These are phyloP conservation scores for Alternaria angustiovoidea DNA, from an alignment of 2,329 filamentous ascomycete genomes.

Conservation along the genomic window DNA sequence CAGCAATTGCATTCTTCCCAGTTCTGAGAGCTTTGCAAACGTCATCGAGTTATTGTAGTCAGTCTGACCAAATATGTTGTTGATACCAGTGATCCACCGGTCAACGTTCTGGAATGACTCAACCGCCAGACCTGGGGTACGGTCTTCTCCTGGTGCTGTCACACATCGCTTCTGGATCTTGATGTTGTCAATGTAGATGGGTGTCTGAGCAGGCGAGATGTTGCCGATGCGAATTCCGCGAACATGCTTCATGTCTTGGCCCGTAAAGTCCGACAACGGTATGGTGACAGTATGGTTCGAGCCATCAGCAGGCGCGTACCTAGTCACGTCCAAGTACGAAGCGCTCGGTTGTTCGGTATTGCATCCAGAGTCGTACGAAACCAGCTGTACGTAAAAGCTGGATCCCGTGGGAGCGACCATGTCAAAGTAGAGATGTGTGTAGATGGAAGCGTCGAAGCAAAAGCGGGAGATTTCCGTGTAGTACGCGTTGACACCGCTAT, in stretches of 20 bases:
- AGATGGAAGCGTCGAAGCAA: slow-evolving; percentile 14
- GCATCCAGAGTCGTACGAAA: slow-evolving; percentile 13
- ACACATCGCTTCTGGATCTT: slow-evolving; percentile 19
- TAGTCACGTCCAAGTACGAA: slow-evolving; percentile 13
- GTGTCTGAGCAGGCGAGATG: slow-evolving; percentile 15
- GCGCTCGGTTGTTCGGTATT: slow-evolving; percentile 6
- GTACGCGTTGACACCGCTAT: slow-evolving; percentile 15
- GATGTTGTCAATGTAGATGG: slow-evolving; percentile 15
- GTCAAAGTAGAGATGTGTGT: slow-evolving; percentile 17
- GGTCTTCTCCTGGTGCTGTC: slow-evolving; percentile 16
- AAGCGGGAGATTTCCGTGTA: slow-evolving; percentile 18
- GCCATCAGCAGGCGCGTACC: slow-evolving; percentile 15
- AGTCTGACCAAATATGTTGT: slow-evolving; percentile 17
- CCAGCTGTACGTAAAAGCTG: slow-evolving; percentile 16
- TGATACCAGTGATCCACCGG: slow-evolving; percentile 17
- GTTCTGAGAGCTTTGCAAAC: slow-evolving; percentile 15
- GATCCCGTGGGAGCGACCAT: slow-evolving; percentile 13
- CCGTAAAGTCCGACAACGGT: slow-evolving; percentile 11
- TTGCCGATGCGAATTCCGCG: slow-evolving; percentile 17
- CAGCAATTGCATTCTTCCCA: slow-evolving; percentile 14
- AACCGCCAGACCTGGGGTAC: slow-evolving; percentile 11
- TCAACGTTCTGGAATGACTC: slow-evolving; percentile 19
- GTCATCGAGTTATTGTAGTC: slow-evolving; percentile 16
- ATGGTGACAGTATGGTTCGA: slow-evolving; percentile 16
- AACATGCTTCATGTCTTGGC: slow-evolving; percentile 13